Base-by-base conservation (phyloP, 306 rosid genomes). In the Pyrus bretschneideri region DNA sequence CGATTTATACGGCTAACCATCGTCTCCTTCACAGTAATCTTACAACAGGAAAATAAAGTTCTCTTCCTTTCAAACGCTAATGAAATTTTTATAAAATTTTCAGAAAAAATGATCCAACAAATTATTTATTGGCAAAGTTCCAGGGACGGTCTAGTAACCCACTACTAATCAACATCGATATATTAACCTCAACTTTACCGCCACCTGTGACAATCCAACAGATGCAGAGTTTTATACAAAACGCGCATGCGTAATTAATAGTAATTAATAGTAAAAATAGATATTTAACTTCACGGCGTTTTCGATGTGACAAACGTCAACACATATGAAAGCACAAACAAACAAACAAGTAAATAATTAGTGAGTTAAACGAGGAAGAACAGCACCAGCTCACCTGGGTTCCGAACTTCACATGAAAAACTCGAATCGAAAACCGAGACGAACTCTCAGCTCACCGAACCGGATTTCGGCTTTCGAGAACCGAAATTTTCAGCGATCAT, bases 381-480 rank as follows among this genome's bases (percentile, higher is more conserved):
- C 60, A 54, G 21, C 51, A 2, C 19, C 67, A 61, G 74, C 81
- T 61, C 23, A 87, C 93, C 91, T 74, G 46, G 65, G 76, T 33
- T 62, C 29, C 54, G 80, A 71, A 60, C 73, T 33, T 62, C 29
- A 67, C 76, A 71, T 62, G 54, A 33, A n/a, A 42, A n/a, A 42
- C 11, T 22, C 21, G 29, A 66, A 70, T 25, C 42, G 4, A 33
- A 75, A 79, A 59, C 67, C 67, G 52, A 78, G 54, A 59, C 21
- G 54, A 46, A 14, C 54, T 46, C 54, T 46, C 2, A 46, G 54
- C 54, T 14, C 54, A 14, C 54, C 18, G 54, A 46, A 13, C 52
- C 19, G 19, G 19, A 14, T 1, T 46, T 17, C 54, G 54, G 19
- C 54, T 46, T 46, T 14, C 54, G 17, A 49, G 19, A 14, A 14